These are phyloP conservation scores for Penicillium sp. DNA, from an alignment of 2,329 filamentous ascomycete genomes.

Conservation along the genomic window DNA sequence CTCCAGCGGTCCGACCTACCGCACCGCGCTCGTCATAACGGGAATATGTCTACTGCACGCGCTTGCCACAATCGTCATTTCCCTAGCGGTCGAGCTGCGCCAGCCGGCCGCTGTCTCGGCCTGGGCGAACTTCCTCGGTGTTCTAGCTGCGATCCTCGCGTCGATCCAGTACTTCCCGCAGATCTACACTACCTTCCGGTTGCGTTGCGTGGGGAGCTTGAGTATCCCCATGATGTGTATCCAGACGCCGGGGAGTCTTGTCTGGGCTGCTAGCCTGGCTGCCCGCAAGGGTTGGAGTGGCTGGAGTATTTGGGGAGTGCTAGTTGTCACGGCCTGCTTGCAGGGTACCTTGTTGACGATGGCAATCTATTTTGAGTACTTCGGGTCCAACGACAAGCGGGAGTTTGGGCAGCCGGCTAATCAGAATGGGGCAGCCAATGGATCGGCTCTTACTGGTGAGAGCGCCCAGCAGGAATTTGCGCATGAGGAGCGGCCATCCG, in stretches of 20 bases:
- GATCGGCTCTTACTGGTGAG: constrained; percentile 6
- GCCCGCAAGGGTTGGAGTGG: constrained; percentile 74
- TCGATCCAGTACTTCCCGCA: constrained; percentile 92
- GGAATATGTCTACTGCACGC: constrained; percentile 72
- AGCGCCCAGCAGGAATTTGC: constrained; percentile 15
- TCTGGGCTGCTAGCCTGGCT: constrained; percentile 84
- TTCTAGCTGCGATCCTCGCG: constrained; percentile 75
- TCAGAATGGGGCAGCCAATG: constrained; percentile 19
- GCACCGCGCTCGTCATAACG: constrained; percentile 75
- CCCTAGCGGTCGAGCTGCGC: constrained; percentile 65
- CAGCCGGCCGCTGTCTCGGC: constrained; percentile 63
- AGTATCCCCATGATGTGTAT: constrained; percentile 99
- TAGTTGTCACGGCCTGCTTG: constrained; percentile 78
- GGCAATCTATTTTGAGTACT: constrained; percentile 69
- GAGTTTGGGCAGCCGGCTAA: constrained; percentile 23
- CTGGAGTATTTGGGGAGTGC: constrained; percentile 96
- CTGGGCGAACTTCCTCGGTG: constrained; percentile 84
- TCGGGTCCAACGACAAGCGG: constrained; percentile 47
- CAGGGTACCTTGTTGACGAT: constrained; percentile 79
- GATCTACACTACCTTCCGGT: constrained; percentile 83
- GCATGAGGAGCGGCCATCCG: constrained; percentile 27
- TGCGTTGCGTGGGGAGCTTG: constrained; percentile 84
- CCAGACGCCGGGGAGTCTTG: constrained; percentile 86
- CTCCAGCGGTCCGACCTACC: constrained; percentile 64
- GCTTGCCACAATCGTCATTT: constrained; percentile 63